Evolutionary conservation across 2,329 filamentous ascomycete genomes (phyloP).

Genomic region (Epichloe amarillans): DNA sequence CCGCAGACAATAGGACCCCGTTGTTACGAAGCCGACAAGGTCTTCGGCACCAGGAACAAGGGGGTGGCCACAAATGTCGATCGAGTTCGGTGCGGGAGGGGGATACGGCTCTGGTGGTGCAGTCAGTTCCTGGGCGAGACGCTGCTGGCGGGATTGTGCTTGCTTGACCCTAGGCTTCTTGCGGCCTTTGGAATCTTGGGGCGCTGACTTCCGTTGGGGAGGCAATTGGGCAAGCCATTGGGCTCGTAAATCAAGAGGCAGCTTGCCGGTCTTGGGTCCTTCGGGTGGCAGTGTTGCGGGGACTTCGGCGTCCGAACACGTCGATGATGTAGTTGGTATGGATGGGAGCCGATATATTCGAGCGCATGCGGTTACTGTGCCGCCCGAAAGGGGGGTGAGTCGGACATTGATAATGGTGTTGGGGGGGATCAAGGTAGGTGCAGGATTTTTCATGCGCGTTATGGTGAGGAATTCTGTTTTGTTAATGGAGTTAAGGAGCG

Average conservation of each 20-base stretch:
- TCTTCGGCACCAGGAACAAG: constrained; percentile 61
- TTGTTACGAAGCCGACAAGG: constrained; percentile 81
- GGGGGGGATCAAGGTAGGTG: constrained; percentile 14
- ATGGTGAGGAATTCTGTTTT: constrained; percentile 19
- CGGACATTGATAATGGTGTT: constrained; percentile 45
- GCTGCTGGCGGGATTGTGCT: constrained; percentile 27
- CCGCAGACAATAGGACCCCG: constrained; percentile 68
- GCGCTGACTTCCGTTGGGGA: not conserved
- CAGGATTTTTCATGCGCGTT: constrained; percentile 9
- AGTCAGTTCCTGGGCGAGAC: constrained; percentile 35
- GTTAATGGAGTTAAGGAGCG: constrained; percentile 12
- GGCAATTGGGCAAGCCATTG: constrained; percentile 57
- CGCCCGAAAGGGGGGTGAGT: constrained; percentile 54
- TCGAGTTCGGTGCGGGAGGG: constrained; percentile 24
- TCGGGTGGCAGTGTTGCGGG: constrained; percentile 28
- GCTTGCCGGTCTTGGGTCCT: constrained; percentile 4
- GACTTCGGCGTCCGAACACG: constrained; percentile 28
- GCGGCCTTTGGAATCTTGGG: not conserved
- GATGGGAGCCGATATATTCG: constrained; percentile 73
- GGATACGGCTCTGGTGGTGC: constrained; percentile 17
- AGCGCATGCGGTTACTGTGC: constrained; percentile 57
- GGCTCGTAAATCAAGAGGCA: constrained; percentile 40
- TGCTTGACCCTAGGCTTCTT: constrained; percentile 12
- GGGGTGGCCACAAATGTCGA: constrained; percentile 42
- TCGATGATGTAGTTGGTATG: constrained; percentile 7